Conservation (phyloP, 2,329 filamentous ascomycete genomes). For the Trichophyton schoenleinii region DNA sequence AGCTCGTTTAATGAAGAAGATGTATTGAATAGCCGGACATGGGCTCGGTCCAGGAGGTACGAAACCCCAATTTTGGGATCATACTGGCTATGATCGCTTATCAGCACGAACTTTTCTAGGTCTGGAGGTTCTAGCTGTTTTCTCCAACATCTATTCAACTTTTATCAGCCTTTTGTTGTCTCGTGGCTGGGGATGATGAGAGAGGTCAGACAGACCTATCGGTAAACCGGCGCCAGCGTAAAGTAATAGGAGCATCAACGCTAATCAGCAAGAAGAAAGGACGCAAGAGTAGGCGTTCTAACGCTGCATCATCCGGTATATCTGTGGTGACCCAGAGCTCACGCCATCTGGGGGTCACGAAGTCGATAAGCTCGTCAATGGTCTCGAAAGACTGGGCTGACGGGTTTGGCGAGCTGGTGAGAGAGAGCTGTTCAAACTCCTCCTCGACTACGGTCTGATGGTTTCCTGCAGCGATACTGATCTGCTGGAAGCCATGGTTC, state of each 20-base stretch:
- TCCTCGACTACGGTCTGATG: background rate
- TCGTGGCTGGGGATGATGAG: background rate
- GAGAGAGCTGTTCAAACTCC: conserved; percentile 6
- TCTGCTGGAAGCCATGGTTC: conserved; percentile 65
- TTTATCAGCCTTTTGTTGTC: conserved; percentile 1
- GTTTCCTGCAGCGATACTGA: conserved; percentile 43
- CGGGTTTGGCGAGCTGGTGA: background rate
- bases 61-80: conserved; percentile 50
- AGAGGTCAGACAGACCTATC: conserved; percentile 31
- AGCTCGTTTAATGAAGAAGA: conserved; percentile 59
- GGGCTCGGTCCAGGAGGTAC: conserved; percentile 65
- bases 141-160: conserved; percentile 33
- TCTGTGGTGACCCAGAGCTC: conserved; percentile 77
- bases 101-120: conserved; percentile 48
- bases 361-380: conserved; percentile 61
- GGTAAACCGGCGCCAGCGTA: conserved; percentile 71
- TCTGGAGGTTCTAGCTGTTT: conserved; percentile 39
- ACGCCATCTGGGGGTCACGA: conserved; percentile 74
- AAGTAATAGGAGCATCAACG: conserved; percentile 74
- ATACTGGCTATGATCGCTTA: conserved; percentile 66
- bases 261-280: conserved; percentile 91
- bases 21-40: conserved; percentile 77
- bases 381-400: conserved; percentile 42
- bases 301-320: conserved; percentile 57
- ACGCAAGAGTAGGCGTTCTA: conserved; percentile 63